Percentiles rank a stretch among this genome's conserved stretches.
phyloP scores from a whole-genome alignment of 139 green algal genomes.

The Chlamydomonas urium region DNA sequence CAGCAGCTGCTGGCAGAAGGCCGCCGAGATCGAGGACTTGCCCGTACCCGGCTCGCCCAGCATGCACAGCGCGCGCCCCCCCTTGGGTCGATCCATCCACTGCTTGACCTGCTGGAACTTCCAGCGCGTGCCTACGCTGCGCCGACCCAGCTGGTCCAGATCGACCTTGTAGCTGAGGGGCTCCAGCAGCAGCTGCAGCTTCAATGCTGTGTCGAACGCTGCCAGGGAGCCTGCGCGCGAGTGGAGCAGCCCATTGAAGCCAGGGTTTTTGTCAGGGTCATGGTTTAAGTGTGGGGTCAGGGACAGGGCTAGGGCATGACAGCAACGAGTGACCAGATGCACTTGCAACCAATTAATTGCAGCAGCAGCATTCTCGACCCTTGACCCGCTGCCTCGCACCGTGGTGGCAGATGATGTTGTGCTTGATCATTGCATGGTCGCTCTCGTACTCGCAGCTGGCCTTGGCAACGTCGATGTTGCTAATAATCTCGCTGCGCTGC shows the following conservation, averaged over 20 bases:
- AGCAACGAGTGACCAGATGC: too few species aligned
- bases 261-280: too few species aligned
- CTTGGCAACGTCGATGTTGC: not conserved
- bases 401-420: not conserved
- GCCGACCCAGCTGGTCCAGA: not conserved
- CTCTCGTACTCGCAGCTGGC: not conserved
- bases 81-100: constrained; percentile 6
- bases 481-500: not conserved
- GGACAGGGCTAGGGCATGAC: too few species aligned
- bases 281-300: too few species aligned
- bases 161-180: constrained; percentile 25
- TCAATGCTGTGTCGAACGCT: constrained; percentile 16
- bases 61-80: not conserved
- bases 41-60: not conserved
- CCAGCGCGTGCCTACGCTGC: constrained; percentile 5
- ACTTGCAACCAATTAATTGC: too few species aligned
- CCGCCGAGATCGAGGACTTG: constrained; percentile 1
- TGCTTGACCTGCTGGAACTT: not conserved
- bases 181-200: constrained; percentile 27
- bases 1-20: constrained; percentile 1
- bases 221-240: not conserved
- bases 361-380: too few species aligned
- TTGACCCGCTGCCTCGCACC: not conserved
- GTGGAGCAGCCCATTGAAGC: not conserved
- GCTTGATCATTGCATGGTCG: not conserved